These are phyloP conservation scores for Silene coronaria DNA, from an alignment of 179 eudicot genomes.

Conservation along the genomic window DNA sequence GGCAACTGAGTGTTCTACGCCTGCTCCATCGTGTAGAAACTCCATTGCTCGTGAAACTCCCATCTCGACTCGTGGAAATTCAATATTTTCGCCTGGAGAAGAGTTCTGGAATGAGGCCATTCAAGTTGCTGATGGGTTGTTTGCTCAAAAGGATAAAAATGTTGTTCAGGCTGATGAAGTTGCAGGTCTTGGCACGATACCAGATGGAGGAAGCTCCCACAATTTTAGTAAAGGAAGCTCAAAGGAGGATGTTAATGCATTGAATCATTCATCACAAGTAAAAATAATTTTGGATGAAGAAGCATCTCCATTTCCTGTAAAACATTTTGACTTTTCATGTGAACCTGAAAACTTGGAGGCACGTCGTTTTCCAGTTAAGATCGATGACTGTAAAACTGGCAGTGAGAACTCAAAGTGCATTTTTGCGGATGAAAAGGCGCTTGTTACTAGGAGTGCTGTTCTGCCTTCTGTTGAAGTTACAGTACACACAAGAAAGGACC, in stretches of 20 bases:
- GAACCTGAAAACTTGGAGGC: conserved; percentile 45
- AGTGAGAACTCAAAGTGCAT: conserved; percentile 20
- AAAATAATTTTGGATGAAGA: conserved; percentile 38
- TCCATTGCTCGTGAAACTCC: conserved; percentile 58
- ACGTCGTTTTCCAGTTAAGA: conserved; percentile 15
- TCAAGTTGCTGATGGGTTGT: conserved; percentile 72
- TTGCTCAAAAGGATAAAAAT: conserved; percentile 29
- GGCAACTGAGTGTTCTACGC: conserved; percentile 45
- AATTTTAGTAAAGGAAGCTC: conserved; percentile 26
- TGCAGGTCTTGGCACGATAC: conserved; percentile 19
- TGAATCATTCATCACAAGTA: conserved; percentile 29
- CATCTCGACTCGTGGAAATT: conserved; percentile 63
- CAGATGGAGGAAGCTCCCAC: conserved; percentile 23
- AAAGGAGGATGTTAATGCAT: conserved; percentile 22
- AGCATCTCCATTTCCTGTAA: conserved; percentile 78
- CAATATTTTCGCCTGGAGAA: conserved; percentile 89
- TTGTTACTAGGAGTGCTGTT: conserved; percentile 12
- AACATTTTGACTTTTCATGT: conserved; percentile 73
- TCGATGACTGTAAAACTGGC: conserved; percentile 20
- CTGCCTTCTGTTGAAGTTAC: conserved; percentile 17
- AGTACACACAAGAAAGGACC: conserved; percentile 11
- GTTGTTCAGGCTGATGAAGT: conserved; percentile 18
- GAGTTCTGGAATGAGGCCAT: conserved; percentile 94
- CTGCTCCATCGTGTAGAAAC: conserved; percentile 32
- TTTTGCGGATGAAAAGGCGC: conserved; percentile 26